Conservation (phyloP, 495 filamentous ascomycete species). For the Penicillium verhagenii region DNA sequence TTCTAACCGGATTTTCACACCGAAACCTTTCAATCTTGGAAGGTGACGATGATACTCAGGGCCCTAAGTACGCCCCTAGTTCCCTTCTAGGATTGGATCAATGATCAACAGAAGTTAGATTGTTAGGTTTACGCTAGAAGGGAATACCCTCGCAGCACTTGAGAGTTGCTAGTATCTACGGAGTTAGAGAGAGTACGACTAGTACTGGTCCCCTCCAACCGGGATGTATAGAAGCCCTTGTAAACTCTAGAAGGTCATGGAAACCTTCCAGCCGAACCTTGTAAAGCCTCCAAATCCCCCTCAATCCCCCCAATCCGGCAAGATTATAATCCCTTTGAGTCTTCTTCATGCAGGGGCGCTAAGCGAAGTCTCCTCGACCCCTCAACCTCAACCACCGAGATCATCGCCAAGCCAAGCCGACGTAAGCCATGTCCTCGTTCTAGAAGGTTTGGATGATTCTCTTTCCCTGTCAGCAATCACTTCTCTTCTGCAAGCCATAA, state of each 20-base stretch:
- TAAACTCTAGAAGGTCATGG: not conserved
- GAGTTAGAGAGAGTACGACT: too few species aligned
- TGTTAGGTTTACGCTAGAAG: constrained; percentile 1
- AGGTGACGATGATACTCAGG: too few species aligned
- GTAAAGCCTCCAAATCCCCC: too few species aligned
- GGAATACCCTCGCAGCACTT: too few species aligned
- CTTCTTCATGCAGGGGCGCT: not conserved
- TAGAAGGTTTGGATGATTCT: not conserved
- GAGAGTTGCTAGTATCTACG: too few species aligned
- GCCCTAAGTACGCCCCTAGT: not conserved
- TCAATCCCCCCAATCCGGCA: not conserved
- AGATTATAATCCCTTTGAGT: not conserved
- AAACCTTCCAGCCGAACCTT: not conserved
- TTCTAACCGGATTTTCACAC: not conserved
- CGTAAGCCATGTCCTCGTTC: not conserved
- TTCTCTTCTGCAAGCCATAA: not conserved
- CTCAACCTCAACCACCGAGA: too few species aligned
- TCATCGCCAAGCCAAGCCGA: not conserved
- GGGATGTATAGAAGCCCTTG: too few species aligned
- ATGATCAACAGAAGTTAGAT: not conserved
- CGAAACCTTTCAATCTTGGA: not conserved
- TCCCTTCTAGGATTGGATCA: not conserved
- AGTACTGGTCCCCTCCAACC: too few species aligned
- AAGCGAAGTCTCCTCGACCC: not conserved
- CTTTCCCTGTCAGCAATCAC: not conserved